Evolutionary conservation across 495 filamentous ascomycete species (phyloP), one percentile per base, ranked within the genome.

Genomic region (Aspergillus saccharolyticus): DNA sequence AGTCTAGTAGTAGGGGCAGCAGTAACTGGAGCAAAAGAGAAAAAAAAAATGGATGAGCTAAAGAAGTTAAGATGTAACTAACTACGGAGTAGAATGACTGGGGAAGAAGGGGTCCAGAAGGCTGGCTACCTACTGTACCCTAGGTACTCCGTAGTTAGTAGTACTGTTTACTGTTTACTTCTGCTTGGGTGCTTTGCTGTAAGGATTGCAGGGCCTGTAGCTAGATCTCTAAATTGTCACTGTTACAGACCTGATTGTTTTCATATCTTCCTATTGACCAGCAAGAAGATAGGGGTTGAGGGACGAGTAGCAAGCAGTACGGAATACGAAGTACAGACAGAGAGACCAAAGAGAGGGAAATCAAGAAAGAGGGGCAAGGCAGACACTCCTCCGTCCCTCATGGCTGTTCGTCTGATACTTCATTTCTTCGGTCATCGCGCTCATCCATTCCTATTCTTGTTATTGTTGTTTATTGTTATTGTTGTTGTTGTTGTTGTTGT

Each of bases 351-450:
- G 33, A 39, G 33, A 39, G 2, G 12, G 33, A 15, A 12, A 12
- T 2, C 28, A 55, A 33, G 50, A 58, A 58, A 50, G 51, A 59
- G 50, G 51, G 56, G 56, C 56, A 59, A 8, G 9, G 21, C 46
- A 49, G 46, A 49, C 45, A 49, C 22, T 50, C 14, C 17, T 50
- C 47, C 25, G 25, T 39, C 2, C 33, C 15, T n/a, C n/a, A n/a
- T n/a, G n/a, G n/a, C 47, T 24, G 22, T 50, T 50, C 22, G 22
- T n/a, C 28, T 50, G 22, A 50, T 50, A 33, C 22, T 33, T 50
- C 47, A 50, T 3, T 30, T 50, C 18, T 24, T 50, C n/a, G 16
- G 22, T 50, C 47, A 30, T 28, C 15, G 22, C 47, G 47, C 44
- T 6, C 33, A 39, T 39, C 33, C 33, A 15, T 39, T 39, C 33